Evolutionary conservation across 2,329 filamentous ascomycete genomes (phyloP).

Genomic region (Mycosphaerelloides madeirae): DNA sequence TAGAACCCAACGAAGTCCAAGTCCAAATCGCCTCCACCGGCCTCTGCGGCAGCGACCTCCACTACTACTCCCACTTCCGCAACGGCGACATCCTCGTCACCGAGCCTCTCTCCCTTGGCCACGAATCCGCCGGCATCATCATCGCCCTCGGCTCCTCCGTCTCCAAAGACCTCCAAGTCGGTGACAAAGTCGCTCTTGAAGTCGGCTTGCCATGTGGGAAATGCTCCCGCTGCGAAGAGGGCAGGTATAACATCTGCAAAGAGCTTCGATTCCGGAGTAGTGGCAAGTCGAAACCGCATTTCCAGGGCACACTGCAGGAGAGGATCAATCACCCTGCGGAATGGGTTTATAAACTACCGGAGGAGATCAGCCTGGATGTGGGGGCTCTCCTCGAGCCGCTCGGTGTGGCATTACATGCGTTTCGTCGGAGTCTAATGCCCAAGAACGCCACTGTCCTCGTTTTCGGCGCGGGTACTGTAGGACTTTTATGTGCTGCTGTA

Average conservation of each 20-base stretch:
- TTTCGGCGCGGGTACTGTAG: slow-evolving; percentile 59
- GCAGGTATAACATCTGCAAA: slow-evolving; percentile 60
- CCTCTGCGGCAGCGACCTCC: slow-evolving; percentile 66
- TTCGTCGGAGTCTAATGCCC: slow-evolving; percentile 49
- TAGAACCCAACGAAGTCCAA: slow-evolving; percentile 55
- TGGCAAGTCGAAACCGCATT: slow-evolving; percentile 57
- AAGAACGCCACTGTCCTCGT: slow-evolving; percentile 49
- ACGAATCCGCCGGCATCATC: slow-evolving; percentile 75
- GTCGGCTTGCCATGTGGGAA: slow-evolving; percentile 78
- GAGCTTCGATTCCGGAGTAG: slow-evolving; percentile 55
- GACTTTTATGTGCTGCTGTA: slow-evolving; percentile 55
- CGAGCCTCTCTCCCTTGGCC: slow-evolving; percentile 74
- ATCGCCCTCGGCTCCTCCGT: slow-evolving; percentile 59
- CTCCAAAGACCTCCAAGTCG: slow-evolving; percentile 53
- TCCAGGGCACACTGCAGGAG: slow-evolving; percentile 61
- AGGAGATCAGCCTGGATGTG: slow-evolving; percentile 49
- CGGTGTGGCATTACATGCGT: slow-evolving; percentile 57
- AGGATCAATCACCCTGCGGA: slow-evolving; percentile 57
- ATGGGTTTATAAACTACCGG: slow-evolving; percentile 56
- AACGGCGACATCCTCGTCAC: slow-evolving; percentile 82
- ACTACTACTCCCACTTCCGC: slow-evolving; percentile 83
- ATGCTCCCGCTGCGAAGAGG: slow-evolving; percentile 52
- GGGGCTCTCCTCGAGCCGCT: slow-evolving; percentile 58
- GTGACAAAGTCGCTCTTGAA: slow-evolving; percentile 88
- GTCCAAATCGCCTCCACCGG: slow-evolving; percentile 61